phyloP scores from a whole-genome alignment of 2,329 filamentous ascomycete species.

The Neopestalotiopsis sp. region DNA sequence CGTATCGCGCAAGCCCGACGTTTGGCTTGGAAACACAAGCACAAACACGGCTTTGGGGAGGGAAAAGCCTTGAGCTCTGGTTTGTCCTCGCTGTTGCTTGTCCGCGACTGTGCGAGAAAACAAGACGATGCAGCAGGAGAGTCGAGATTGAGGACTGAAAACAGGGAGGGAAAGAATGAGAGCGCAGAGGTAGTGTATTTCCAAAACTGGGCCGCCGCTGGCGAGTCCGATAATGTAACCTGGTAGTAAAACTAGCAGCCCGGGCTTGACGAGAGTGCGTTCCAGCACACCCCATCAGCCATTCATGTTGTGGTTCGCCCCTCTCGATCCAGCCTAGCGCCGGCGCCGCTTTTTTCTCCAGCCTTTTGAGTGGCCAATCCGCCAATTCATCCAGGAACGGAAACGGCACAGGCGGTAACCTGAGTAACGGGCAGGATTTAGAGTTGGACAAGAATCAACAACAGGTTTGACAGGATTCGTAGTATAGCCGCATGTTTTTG shows the following conservation, averaged over 20 bases:
- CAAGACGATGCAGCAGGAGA: background rate
- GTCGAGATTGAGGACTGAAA: background rate
- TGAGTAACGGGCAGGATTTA: slow-evolving; percentile 1
- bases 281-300: background rate
- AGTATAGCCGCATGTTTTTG: background rate
- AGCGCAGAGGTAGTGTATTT: background rate
- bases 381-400: background rate
- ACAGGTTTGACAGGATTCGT: background rate
- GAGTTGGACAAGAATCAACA: background rate
- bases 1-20: background rate
- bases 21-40: background rate
- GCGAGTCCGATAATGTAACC: background rate
- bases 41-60: background rate
- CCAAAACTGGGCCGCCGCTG: background rate
- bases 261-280: background rate
- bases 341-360: background rate
- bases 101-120: background rate
- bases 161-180: background rate
- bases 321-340: background rate
- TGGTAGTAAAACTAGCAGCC: background rate
- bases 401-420: background rate
- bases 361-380: slow-evolving; percentile 1
- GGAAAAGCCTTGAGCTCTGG: background rate
- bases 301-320: background rate
- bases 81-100: background rate